Evolutionary conservation across 176 grass and related monocot species (phyloP).

Genomic region (Aegilops bicornis): DNA sequence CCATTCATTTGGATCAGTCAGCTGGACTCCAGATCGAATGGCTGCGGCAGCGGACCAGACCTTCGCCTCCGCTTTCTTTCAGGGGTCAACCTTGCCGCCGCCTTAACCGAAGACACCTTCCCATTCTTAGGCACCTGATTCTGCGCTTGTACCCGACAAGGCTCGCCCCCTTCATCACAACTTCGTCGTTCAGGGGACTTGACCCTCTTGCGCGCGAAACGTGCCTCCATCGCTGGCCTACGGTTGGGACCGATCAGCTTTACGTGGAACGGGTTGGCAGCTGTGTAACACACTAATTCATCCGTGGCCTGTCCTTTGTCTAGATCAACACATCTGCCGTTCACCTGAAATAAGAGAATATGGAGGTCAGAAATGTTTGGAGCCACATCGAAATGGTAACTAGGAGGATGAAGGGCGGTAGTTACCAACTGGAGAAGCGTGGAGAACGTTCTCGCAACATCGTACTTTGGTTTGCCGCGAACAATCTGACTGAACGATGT

Average conservation of each 20-base stretch:
- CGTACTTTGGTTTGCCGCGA: constrained; percentile 54
- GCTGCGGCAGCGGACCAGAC: constrained; percentile 35
- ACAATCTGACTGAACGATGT: constrained; percentile 76
- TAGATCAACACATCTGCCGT: constrained; percentile 71
- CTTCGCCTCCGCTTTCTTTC: constrained; percentile 73
- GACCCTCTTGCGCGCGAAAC: constrained; percentile 56
- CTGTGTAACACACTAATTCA: constrained; percentile 74
- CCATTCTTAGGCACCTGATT: constrained; percentile 42
- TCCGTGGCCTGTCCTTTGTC: constrained; percentile 44
- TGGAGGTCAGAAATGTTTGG: not conserved
- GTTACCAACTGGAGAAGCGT: constrained; percentile 93
- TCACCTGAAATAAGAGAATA: constrained; percentile 55
- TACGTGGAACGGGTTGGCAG: constrained; percentile 65
- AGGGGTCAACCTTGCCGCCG: constrained; percentile 52
- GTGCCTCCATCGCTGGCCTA: constrained; percentile 28
- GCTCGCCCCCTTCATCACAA: not conserved
- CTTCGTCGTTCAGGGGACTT: constrained; percentile 57
- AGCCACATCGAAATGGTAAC: not conserved
- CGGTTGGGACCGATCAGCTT: constrained; percentile 40
- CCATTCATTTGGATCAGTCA: constrained; percentile 12
- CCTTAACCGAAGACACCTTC: constrained; percentile 45
- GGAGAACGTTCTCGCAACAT: constrained; percentile 93
- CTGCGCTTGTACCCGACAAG: constrained; percentile 20
- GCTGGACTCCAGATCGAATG: constrained; percentile 38
- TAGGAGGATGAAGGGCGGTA: not conserved